A percentile compares a stretch with the other conserved stretches of the same genome.
Evolutionary conservation across 352 stramenopile genomes (phyloP).

Genomic region (Phytophthora pluvialis): DNA sequence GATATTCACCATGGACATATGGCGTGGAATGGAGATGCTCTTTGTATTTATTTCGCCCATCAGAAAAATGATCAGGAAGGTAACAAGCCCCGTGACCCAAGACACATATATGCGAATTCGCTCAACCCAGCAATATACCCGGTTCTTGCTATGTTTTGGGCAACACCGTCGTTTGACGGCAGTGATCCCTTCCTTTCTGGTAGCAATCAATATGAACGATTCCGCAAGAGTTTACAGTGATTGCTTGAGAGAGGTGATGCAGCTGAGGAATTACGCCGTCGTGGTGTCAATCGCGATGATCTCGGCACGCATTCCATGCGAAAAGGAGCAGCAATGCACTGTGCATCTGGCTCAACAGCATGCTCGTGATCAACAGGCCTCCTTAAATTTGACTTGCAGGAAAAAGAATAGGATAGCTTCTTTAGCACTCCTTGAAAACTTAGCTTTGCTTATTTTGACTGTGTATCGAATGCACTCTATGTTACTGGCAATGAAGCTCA

Average conservation of each 20-base stretch:
- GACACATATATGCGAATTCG: constrained; percentile 19
- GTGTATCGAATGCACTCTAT: no score
- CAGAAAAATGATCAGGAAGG: constrained; percentile 46
- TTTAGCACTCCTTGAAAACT: no score
- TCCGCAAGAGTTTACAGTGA: constrained; percentile 11
- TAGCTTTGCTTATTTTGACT: no score
- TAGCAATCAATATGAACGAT: constrained; percentile 18
- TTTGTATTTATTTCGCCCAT: constrained; percentile 44
- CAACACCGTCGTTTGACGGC: constrained; percentile 8
- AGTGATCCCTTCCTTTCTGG: constrained; percentile 13
- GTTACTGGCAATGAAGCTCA: no score
- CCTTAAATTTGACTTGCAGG: no score
- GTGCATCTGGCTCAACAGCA: constrained; percentile 27
- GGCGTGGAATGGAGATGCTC: constrained; percentile 36
- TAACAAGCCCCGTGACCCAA: constrained; percentile 14
- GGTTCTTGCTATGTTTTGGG: constrained; percentile 14
- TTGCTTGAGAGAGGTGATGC: constrained; percentile 3
- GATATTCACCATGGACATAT: constrained; percentile 29
- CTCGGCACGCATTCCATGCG: constrained; percentile 33
- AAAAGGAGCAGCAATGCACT: constrained; percentile 33
- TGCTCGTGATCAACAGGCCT: constrained; percentile 17
- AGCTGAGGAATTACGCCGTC: constrained; percentile 16
- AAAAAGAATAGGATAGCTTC: no score
- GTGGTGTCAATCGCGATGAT: constrained; percentile 22
- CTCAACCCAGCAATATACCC: no score